Conservation (phyloP, 1,139 yeast species). For the Pichia sp. region DNA sequence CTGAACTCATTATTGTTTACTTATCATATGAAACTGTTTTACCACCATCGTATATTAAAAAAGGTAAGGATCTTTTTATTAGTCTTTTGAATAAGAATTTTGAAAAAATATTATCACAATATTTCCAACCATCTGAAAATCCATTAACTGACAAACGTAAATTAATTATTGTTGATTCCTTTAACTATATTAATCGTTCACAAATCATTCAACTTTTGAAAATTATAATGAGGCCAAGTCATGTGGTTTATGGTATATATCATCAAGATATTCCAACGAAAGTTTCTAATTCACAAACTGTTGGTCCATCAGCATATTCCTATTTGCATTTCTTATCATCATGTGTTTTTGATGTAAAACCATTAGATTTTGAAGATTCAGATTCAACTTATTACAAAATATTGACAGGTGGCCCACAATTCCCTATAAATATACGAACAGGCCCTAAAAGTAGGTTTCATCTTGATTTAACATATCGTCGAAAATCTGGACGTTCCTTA, state of each 20-base stretch:
- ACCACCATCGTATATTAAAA: conserved; percentile 42
- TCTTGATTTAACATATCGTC: conserved; percentile 54
- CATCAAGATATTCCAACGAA: conserved; percentile 47
- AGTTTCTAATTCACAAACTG: conserved; percentile 12
- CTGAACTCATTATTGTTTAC: conserved; percentile 33
- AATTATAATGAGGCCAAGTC: conserved; percentile 46
- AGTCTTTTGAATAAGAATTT: conserved; percentile 35
- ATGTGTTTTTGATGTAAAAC: conserved; percentile 54
- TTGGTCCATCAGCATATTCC: conserved; percentile 18
- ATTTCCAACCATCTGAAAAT: background rate
- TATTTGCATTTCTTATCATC: conserved; percentile 62
- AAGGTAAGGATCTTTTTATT: conserved; percentile 34
- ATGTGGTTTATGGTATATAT: conserved; percentile 52
- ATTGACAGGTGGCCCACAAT: conserved; percentile 27
- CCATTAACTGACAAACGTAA: conserved; percentile 10
- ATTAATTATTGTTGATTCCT: conserved; percentile 57
- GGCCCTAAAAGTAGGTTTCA: conserved; percentile 38
- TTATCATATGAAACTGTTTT: conserved; percentile 55
- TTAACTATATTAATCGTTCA: conserved; percentile 47
- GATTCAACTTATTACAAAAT: conserved; percentile 37
- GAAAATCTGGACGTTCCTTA: conserved; percentile 80
- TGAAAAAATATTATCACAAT: conserved; percentile 9
- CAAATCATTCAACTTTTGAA: conserved; percentile 50
- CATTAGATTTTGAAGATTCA: conserved; percentile 38
- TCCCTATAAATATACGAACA: conserved; percentile 44